Percentiles rank a stretch among this genome's conserved stretches.
These are phyloP conservation scores for Ogataea populi-albae DNA, from an alignment of 805 yeast species.

Conservation along the genomic window DNA sequence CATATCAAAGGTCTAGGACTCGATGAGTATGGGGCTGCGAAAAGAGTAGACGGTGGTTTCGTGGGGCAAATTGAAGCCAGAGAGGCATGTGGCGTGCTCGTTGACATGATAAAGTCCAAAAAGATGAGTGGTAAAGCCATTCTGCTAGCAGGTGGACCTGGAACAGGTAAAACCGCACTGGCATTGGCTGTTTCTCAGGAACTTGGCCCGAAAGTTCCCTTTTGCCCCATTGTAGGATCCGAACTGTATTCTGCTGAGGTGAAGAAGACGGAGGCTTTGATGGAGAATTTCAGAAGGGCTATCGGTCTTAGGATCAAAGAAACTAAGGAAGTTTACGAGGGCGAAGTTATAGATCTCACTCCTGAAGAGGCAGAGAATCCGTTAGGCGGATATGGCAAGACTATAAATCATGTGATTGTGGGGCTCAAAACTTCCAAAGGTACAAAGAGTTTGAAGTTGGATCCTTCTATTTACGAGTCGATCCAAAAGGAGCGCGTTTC, in stretches of 20 bases:
- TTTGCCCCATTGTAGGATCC: constrained; percentile 91
- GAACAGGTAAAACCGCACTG: constrained; percentile 97
- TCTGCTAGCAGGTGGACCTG: constrained; percentile 95
- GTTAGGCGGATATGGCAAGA: constrained; percentile 77
- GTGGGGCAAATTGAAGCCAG: constrained; percentile 96
- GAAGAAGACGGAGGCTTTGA: constrained; percentile 92
- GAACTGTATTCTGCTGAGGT: constrained; percentile 90
- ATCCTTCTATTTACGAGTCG: constrained; percentile 97
- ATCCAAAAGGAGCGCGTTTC: constrained; percentile 91
- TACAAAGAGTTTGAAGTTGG: constrained; percentile 95
- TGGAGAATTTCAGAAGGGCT: constrained; percentile 93
- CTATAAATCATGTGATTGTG: constrained; percentile 75
- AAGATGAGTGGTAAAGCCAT: constrained; percentile 97
- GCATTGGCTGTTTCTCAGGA: constrained; percentile 90
- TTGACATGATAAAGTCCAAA: constrained; percentile 91
- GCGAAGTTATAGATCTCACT: constrained; percentile 96
- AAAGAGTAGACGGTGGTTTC: constrained; percentile 86
- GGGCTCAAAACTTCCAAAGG: constrained; percentile 96
- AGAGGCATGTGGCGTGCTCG: constrained; percentile 90
- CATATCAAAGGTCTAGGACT: constrained; percentile 97
- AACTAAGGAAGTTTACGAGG: constrained; percentile 96
- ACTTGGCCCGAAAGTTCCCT: constrained; percentile 78
- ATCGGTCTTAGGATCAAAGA: constrained; percentile 95
- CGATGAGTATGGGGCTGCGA: constrained; percentile 85
- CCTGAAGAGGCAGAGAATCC: constrained; percentile 87